phyloP scores from a whole-genome alignment of 139 green algal genomes.

The Picochlorum sp. region DNA sequence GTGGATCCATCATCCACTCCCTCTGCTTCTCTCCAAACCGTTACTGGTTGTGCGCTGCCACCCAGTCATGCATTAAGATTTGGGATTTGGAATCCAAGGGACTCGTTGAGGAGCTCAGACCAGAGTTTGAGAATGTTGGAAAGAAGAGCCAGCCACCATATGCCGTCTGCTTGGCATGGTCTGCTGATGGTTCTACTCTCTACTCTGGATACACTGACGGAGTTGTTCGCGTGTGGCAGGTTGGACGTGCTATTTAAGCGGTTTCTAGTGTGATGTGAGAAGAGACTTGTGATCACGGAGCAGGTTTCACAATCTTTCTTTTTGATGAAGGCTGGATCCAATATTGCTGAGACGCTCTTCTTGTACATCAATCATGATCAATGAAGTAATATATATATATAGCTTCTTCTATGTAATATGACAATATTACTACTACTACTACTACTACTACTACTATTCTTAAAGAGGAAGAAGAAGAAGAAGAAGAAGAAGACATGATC shows the following conservation, averaged over 20 bases:
- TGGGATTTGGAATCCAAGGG: conserved; percentile 95
- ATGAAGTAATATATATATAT: not conserved
- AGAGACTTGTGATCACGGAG: conserved; percentile 10
- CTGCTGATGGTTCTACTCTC: conserved; percentile 90
- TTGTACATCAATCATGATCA: conserved; percentile 1
- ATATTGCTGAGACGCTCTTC: conserved; percentile 16
- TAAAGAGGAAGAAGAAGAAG: too few species aligned
- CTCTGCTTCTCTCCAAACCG: conserved; percentile 98
- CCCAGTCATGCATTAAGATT: conserved; percentile 85
- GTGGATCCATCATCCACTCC: conserved; percentile 94
- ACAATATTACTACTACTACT: too few species aligned
- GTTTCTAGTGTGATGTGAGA: not conserved
- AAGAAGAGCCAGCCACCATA: conserved; percentile 62
- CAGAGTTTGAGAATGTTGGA: conserved; percentile 52
- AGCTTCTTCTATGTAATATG: too few species aligned
- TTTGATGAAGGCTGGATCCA: conserved; percentile 4
- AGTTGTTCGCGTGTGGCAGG: conserved; percentile 67
- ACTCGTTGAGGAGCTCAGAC: conserved; percentile 85
- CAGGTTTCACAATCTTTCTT: not conserved
- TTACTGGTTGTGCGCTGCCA: conserved; percentile 99
- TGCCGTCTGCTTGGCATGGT: conserved; percentile 93
- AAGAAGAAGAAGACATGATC: too few species aligned
- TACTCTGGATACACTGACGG: conserved; percentile 84
- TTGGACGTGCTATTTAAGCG: conserved; percentile 41
- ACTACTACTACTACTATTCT: too few species aligned